Conservation (phyloP, 257 asterid genomes). For the Nicotiana undulata region DNA sequence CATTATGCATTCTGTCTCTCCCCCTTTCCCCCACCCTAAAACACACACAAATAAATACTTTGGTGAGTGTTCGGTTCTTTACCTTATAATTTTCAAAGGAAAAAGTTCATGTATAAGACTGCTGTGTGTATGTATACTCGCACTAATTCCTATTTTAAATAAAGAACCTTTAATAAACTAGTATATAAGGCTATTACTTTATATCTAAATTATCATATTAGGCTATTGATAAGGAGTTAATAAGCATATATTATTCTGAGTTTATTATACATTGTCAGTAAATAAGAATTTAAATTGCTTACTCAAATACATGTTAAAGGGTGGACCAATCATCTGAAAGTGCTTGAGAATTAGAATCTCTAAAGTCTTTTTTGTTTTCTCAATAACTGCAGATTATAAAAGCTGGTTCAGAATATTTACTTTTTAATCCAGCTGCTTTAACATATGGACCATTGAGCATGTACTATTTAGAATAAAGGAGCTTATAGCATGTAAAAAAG, state of each 20-base stretch:
- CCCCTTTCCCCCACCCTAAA: too few species aligned
- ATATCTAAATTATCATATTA: too few species aligned
- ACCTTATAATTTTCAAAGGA: too few species aligned
- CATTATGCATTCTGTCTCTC: background rate
- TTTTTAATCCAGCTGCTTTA: background rate
- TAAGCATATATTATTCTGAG: too few species aligned
- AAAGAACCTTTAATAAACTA: too few species aligned
- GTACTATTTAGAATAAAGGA: background rate
- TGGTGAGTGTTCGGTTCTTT: too few species aligned
- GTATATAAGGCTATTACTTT: background rate
- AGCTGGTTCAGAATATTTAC: constrained; percentile 3
- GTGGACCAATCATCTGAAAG: background rate
- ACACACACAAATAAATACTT: background rate
- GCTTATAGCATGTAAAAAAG: background rate
- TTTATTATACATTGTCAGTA: background rate
- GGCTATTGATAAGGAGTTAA: too few species aligned
- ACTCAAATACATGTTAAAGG: background rate
- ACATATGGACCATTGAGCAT: background rate
- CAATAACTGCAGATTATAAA: background rate
- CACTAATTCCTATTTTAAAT: too few species aligned
- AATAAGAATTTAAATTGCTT: background rate
- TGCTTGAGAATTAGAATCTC: constrained; percentile 2
- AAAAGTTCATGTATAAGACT: too few species aligned
- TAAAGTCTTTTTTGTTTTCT: background rate
- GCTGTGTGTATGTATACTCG: too few species aligned